These are phyloP conservation scores for Aureobasidium musti DNA, from an alignment of 2,329 filamentous ascomycete species.

Conservation along the genomic window DNA sequence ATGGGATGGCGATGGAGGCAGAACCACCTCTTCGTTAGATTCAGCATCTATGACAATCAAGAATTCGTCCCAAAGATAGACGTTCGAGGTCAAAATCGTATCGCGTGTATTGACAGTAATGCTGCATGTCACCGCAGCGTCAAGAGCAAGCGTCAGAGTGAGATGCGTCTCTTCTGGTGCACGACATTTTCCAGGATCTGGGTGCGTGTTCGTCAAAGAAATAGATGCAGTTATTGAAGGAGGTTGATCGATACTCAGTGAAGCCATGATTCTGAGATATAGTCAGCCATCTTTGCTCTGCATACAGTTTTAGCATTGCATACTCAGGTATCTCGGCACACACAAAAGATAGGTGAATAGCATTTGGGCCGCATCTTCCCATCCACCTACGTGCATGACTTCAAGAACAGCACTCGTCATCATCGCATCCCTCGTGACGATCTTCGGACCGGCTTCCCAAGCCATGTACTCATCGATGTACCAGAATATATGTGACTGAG, in stretches of 20 bases:
- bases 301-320: no score
- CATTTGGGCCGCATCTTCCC: background rate
- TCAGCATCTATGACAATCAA: background rate
- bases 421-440: background rate
- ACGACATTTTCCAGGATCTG: background rate
- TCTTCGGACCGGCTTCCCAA: background rate
- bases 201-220: background rate
- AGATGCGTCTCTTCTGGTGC: background rate
- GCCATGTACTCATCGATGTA: background rate
- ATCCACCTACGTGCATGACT: background rate
- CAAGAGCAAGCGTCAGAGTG: background rate
- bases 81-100: background rate
- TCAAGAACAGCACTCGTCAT: background rate
- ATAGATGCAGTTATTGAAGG: background rate
- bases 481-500: background rate
- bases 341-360: background rate
- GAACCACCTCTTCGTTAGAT: background rate
- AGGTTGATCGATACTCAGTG: background rate
- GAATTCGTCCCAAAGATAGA: background rate
- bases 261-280: background rate
- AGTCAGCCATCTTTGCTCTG: background rate
- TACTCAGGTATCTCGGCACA: background rate
- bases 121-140: background rate
- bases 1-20: background rate
- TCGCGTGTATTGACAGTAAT: background rate